Conservation (phyloP, 139 green algal genomes). For the Picocystis salinarum region DNA sequence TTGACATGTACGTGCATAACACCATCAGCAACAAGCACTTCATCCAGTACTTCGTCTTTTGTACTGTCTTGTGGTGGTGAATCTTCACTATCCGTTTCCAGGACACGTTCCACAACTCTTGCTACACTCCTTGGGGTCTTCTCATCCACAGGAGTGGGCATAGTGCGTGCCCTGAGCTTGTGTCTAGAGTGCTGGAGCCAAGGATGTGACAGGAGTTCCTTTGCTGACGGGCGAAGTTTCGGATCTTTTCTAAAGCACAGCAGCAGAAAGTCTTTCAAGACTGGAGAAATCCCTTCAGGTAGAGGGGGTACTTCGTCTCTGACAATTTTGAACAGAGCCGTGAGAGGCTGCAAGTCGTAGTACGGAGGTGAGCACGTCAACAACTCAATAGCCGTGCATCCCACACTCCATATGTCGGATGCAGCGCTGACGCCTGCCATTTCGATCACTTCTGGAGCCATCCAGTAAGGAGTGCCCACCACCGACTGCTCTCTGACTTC, state of each 20-base stretch:
- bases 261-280: conserved; percentile 68
- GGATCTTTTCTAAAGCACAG: conserved; percentile 90
- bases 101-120: conserved; percentile 31
- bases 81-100: conserved; percentile 5
- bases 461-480: conserved; percentile 89
- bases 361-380: conserved; percentile 83
- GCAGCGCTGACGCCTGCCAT: conserved; percentile 68
- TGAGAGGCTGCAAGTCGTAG: conserved; percentile 81
- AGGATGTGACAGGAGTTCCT: conserved; percentile 54
- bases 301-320: conserved; percentile 66
- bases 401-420: conserved; percentile 87
- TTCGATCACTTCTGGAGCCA: conserved; percentile 91
- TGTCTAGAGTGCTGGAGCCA: conserved; percentile 57
- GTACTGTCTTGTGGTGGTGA: conserved; percentile 7
- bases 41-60: conserved; percentile 7
- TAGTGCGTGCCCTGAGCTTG: conserved; percentile 27
- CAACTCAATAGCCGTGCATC: conserved; percentile 86
- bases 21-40: conserved; percentile 1
- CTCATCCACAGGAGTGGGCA: conserved; percentile 7
- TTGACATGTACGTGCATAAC: too few species aligned
- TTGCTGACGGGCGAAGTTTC: conserved; percentile 39
- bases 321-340: conserved; percentile 87
- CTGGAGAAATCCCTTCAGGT: conserved; percentile 41
- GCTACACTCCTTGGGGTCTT: conserved; percentile 21
- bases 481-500: conserved; percentile 15